phyloP scores from a whole-genome alignment of 257 asterid species.

The Salvia miltiorrhiza region DNA sequence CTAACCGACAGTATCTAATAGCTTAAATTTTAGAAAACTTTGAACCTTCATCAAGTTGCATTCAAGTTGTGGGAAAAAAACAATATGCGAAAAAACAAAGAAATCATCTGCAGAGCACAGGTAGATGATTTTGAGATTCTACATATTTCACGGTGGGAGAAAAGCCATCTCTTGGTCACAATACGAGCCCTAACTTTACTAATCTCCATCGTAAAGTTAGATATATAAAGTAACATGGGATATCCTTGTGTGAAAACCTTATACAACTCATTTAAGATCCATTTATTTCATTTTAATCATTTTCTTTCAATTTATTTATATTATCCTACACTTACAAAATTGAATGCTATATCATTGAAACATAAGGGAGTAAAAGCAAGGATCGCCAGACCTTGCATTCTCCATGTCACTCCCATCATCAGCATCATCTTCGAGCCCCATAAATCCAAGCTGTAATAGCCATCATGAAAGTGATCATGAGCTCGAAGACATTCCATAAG shows the following conservation, averaged over 20 bases:
- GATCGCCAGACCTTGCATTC: conserved; percentile 49
- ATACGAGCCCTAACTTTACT: background rate
- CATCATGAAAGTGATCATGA: conserved; percentile 17
- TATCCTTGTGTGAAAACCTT: background rate
- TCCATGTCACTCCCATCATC: conserved; percentile 46
- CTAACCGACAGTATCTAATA: background rate
- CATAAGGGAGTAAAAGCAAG: background rate
- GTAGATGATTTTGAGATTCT: background rate
- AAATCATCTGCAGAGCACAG: background rate
- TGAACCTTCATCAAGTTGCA: background rate
- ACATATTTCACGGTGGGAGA: background rate
- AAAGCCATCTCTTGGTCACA: background rate
- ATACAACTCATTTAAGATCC: background rate
- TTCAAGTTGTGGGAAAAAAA: background rate
- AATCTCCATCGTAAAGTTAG: background rate
- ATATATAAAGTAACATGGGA: background rate
- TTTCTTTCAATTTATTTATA: background rate
- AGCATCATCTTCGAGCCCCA: conserved; percentile 61
- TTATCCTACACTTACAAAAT: background rate
- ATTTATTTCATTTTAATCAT: background rate
- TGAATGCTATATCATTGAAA: background rate
- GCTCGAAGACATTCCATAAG: conserved; percentile 15
- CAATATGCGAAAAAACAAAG: background rate
- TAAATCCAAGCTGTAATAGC: conserved; percentile 52
- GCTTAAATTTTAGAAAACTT: background rate